Base-by-base conservation (phyloP, 345 rosid genomes). In the Lepidium sativum region DNA sequence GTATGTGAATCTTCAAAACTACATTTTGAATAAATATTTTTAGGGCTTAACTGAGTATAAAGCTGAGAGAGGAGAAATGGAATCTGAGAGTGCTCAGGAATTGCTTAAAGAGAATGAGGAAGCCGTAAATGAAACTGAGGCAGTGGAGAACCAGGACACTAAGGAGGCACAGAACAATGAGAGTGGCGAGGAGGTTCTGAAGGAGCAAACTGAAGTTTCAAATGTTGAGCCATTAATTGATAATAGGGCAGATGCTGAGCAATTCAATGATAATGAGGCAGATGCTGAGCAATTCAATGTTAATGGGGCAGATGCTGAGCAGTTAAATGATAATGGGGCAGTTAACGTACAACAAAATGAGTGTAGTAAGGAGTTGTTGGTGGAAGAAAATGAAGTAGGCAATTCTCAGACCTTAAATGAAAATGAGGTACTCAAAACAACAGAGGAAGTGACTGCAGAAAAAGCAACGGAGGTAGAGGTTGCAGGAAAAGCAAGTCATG, bases 21-120 rank as follows among this genome's bases (percentile, higher is more conserved):
- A 0, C 0, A 13, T 57, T n/a, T 1, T 10, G 0, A 14, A 45
- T 18, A 1, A 20, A 20, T 20, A 20, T 47, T n/a, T 11, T 12
- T 16, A 68, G 73, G 74, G 63, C 6, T 54, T 70, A 37, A 55
- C 37, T 0, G 69, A 70, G 9, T 70, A 34, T 41, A 20, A 50
- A 44, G 21, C 43, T 9, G 44, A 37, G 63, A 44, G 49, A 4
- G 43, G 63, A 20, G 0, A 27, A 5, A 7, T 17, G 12, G 43
- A 70, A 8, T 2, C 5, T 61, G 31, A 69, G 7, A 7, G 31
- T n/a, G 7, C 9, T 17, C 15, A 53, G 2, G 32, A 14, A 13
- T n/a, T 27, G 55, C 7, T 14, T 18, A 29, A 51, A 35, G 38
- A 14, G 21, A 38, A 32, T 1, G 15, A 33, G 10, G 27, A 9